Evolutionary conservation across 2,329 filamentous ascomycete species (phyloP).

Genomic region (Exophiala sideris): DNA sequence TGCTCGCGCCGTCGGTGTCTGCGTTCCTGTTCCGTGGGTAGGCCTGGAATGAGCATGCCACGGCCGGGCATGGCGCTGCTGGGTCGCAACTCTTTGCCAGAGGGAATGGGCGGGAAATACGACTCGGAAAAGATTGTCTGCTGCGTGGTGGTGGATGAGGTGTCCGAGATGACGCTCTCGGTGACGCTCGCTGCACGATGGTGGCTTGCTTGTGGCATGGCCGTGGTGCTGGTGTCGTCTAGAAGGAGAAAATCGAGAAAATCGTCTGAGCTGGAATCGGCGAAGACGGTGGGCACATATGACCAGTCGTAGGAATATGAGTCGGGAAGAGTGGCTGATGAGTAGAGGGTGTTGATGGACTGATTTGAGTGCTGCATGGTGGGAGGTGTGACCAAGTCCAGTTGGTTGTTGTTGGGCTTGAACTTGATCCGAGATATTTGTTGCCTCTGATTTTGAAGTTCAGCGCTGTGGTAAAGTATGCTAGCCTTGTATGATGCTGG

Average conservation of each 20-base stretch:
- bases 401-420: no score
- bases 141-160: not conserved
- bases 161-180: not conserved
- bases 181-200: not conserved
- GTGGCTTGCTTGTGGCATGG: not conserved
- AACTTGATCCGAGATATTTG: no score
- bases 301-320: not conserved
- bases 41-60: not conserved
- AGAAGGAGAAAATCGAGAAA: not conserved
- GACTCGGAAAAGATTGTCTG: not conserved
- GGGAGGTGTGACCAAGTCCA: no score
- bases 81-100: no score
- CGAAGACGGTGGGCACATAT: not conserved
- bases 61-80: not conserved
- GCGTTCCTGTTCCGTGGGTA: constrained; percentile 1
- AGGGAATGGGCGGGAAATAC: not conserved
- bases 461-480: no score
- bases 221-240: not conserved
- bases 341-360: no score
- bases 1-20: constrained; percentile 53
- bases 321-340: no score
- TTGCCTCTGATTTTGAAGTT: no score
- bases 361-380: no score
- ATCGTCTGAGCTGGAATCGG: not conserved
- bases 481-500: no score